These are phyloP conservation scores for Pseudogymnoascus pannorum DNA, from an alignment of 2,329 filamentous ascomycete genomes.

Conservation along the genomic window DNA sequence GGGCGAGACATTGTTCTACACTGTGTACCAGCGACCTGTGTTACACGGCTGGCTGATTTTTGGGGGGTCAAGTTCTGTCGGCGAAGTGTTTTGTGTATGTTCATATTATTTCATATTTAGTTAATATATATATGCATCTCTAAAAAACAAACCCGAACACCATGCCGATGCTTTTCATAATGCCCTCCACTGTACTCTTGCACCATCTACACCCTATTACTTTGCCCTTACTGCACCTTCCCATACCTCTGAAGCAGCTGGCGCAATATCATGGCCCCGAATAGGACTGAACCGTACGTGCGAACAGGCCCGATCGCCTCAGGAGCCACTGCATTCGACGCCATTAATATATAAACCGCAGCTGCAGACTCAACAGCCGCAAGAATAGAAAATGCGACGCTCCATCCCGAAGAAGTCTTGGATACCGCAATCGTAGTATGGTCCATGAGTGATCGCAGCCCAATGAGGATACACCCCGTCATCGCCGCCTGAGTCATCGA, in stretches of 20 bases:
- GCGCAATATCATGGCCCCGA: not conserved
- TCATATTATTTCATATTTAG: slow-evolving; percentile 3
- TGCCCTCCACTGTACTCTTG: not conserved
- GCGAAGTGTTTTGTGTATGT: not conserved
- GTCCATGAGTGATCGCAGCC: slow-evolving; percentile 15
- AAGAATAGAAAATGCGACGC: not conserved
- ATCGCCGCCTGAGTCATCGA: slow-evolving; percentile 13
- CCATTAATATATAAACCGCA: not conserved
- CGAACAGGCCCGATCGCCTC: not conserved
- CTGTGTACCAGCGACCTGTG: too few relatives aligned
- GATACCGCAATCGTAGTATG: slow-evolving; percentile 9
- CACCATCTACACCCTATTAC: not conserved
- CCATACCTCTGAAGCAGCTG: not conserved
- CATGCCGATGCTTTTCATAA: not conserved
- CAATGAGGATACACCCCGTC: slow-evolving; percentile 11
- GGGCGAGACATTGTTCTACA: not conserved
- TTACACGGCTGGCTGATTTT: too few relatives aligned
- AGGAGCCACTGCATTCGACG: not conserved
- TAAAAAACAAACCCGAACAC: slow-evolving; percentile 10
- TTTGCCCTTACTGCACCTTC: not conserved
- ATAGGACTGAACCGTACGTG: not conserved
- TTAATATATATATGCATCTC: not conserved
- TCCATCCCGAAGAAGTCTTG: not conserved
- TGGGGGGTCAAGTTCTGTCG: too few relatives aligned
- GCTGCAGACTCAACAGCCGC: not conserved